A percentile compares a stretch with the other conserved stretches of the same genome.
phyloP scores from a whole-genome alignment of 1,139 yeast species.

The Suhomyces bokatorum region DNA sequence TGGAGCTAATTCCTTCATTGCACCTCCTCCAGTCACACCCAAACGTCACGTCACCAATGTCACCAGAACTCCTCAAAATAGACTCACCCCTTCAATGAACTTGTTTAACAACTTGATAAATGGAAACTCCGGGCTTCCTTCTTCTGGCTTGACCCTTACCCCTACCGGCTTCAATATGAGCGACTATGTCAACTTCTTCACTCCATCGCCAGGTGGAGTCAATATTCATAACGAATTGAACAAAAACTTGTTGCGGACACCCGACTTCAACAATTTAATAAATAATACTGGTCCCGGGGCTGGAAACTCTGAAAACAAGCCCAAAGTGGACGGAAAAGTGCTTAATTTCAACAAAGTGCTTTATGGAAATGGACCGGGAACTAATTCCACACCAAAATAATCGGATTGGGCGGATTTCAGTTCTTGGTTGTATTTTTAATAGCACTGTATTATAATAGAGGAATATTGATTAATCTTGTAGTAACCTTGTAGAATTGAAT shows the following conservation, averaged over 20 bases:
- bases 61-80: constrained; percentile 45
- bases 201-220: constrained; percentile 65
- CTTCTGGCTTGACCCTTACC: constrained; percentile 47
- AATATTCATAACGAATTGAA: constrained; percentile 16
- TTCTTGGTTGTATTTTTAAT: constrained; percentile 6
- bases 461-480: background rate
- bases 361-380: constrained; percentile 21
- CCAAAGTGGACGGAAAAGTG: constrained; percentile 46
- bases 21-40: constrained; percentile 50
- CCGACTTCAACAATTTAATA: constrained; percentile 41
- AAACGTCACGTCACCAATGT: constrained; percentile 35
- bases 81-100: constrained; percentile 46
- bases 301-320: constrained; percentile 15
- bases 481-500: too few relatives aligned
- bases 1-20: constrained; percentile 26
- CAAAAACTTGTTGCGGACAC: constrained; percentile 41
- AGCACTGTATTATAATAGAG: constrained; percentile 5
- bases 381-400: constrained; percentile 13
- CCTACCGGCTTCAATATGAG: constrained; percentile 81
- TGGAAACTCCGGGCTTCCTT: constrained; percentile 36
- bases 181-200: constrained; percentile 75
- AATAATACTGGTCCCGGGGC: constrained; percentile 12
- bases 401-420: constrained; percentile 4
- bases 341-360: constrained; percentile 45
- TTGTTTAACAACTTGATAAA: constrained; percentile 29